These are phyloP conservation scores for Besnoitia besnoiti DNA, from an alignment of 169 alveolate genomes.

Conservation along the genomic window DNA sequence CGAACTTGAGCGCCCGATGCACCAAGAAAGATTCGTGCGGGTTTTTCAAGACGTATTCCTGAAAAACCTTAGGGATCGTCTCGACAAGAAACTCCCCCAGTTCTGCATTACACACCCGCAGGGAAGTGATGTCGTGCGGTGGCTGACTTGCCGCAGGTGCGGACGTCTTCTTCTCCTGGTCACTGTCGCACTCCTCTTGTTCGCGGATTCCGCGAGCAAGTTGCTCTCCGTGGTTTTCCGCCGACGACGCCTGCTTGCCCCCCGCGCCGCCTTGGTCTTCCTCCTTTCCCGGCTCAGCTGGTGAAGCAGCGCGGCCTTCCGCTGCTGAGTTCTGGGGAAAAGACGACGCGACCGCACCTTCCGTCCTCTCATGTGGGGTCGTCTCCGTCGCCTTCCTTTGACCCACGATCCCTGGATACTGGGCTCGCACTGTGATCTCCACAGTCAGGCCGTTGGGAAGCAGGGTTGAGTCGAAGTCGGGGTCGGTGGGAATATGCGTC, in stretches of 20 bases:
- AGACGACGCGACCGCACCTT: too few species aligned
- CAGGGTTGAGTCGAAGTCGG: background rate
- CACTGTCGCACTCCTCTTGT: background rate
- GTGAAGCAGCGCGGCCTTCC: too few species aligned
- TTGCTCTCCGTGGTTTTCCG: background rate
- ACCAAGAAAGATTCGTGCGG: conserved; percentile 16
- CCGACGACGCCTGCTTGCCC: background rate
- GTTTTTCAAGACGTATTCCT: conserved; percentile 37
- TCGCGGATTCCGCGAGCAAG: background rate
- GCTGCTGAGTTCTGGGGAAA: too few species aligned
- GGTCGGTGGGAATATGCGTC: background rate
- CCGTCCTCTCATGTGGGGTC: background rate
- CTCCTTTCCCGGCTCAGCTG: background rate
- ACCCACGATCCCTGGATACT: background rate
- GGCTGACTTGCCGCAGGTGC: background rate
- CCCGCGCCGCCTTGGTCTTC: background rate
- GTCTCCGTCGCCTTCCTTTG: background rate
- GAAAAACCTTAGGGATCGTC: conserved; percentile 48
- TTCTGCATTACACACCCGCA: conserved; percentile 50
- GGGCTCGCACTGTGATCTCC: background rate
- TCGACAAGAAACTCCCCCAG: conserved; percentile 37
- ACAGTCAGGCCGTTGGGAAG: background rate
- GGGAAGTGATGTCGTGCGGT: conserved; percentile 9
- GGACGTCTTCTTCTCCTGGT: background rate
- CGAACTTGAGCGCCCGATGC: conserved; percentile 44